A percentile compares a stretch with the other conserved stretches of the same genome.
These are phyloP conservation scores for Cyberlindnera misumaiensis DNA, from an alignment of 805 yeast species.

Conservation along the genomic window DNA sequence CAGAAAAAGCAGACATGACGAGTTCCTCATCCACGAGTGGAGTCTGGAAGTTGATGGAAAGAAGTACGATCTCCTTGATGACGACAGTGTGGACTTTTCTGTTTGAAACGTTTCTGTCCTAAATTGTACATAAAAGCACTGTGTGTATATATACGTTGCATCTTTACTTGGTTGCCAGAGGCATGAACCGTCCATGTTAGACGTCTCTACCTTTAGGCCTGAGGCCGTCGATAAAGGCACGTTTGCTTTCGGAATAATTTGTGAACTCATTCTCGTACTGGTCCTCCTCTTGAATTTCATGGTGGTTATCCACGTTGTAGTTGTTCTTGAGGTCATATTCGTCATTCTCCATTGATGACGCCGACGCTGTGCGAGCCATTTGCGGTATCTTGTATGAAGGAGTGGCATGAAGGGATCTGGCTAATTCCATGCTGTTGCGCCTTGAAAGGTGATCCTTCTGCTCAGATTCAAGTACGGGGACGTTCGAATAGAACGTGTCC, in stretches of 20 bases:
- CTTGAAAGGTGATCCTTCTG: constrained; percentile 5
- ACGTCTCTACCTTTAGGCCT: constrained; percentile 27
- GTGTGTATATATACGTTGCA: neutral
- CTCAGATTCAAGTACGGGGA: constrained; percentile 19
- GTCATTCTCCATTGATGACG: constrained; percentile 7
- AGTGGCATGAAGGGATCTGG: constrained; percentile 21
- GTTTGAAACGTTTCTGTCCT: constrained; percentile 12
- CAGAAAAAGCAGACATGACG: constrained; percentile 50
- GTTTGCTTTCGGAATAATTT: constrained; percentile 36
- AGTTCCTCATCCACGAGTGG: constrained; percentile 60
- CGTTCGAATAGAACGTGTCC: constrained; percentile 19
- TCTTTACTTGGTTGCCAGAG: neutral
- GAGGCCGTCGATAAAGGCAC: constrained; percentile 33
- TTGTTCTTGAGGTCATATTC: constrained; percentile 28
- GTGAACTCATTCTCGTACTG: constrained; percentile 41
- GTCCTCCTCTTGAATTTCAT: constrained; percentile 36
- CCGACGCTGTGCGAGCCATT: constrained; percentile 9
- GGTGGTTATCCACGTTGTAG: constrained; percentile 24
- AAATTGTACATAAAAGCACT: neutral
- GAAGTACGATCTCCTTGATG: constrained; percentile 42
- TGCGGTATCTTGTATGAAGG: constrained; percentile 18
- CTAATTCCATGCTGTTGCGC: constrained; percentile 15
- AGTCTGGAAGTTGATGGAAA: constrained; percentile 41
- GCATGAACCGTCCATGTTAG: neutral
- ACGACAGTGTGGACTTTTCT: constrained; percentile 30